A percentile compares a stretch with the other conserved stretches of the same genome.
Conservation (phyloP, 139 green algal genomes). For the Closterium sp. region DNA sequence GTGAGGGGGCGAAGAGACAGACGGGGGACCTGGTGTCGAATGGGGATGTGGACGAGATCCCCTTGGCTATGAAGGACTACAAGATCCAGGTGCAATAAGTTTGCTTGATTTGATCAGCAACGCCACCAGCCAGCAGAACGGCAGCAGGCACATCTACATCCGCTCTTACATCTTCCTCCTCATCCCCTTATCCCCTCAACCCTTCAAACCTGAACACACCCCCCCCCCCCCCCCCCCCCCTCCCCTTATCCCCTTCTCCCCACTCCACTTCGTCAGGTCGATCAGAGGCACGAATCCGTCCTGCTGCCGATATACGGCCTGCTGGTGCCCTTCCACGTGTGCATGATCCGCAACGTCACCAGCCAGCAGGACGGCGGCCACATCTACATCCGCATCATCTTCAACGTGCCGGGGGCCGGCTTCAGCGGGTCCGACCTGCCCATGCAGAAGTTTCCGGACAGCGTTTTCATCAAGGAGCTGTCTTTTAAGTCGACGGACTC, state of each 20-base stretch:
- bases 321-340: conserved; percentile 97
- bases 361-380: conserved; percentile 72
- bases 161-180: too few species aligned
- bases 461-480: conserved; percentile 90
- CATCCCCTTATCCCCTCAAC: too few species aligned
- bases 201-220: too few species aligned
- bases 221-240: too few species aligned
- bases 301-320: conserved; percentile 95
- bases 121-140: too few species aligned
- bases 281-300: conserved; percentile 78
- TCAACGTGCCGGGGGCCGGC: conserved; percentile 58
- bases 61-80: conserved; percentile 58
- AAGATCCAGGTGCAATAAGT: conserved; percentile 69
- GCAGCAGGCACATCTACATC: too few species aligned
- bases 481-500: conserved; percentile 81
- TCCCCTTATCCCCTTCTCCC: background rate
- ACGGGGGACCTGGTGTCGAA: conserved; percentile 74
- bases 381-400: conserved; percentile 88
- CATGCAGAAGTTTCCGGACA: conserved; percentile 62
- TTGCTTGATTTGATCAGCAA: too few species aligned
- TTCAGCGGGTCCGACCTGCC: conserved; percentile 39
- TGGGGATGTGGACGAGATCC: conserved; percentile 69
- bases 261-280: conserved; percentile 47
- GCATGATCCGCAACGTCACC: conserved; percentile 82
- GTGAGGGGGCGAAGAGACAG: conserved; percentile 17